A percentile compares a stretch with the other conserved stretches of the same genome.
Evolutionary conservation across 768 basidiomycete species (phyloP).

Genomic region (Calocybe gangraenosa): DNA sequence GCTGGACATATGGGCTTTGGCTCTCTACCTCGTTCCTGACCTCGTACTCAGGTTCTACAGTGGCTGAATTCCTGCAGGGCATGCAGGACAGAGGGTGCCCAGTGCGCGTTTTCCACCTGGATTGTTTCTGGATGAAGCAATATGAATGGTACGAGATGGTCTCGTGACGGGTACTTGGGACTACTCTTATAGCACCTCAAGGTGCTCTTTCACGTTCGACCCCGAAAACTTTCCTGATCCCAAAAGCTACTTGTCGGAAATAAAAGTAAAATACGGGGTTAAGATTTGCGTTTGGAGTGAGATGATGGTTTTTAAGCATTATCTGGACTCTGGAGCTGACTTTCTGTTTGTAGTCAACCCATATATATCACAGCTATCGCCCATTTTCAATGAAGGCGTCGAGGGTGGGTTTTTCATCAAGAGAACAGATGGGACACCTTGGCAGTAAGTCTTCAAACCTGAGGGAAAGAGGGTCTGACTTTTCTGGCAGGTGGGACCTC

Average conservation of each 20-base stretch:
- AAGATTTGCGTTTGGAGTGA: constrained; percentile 73
- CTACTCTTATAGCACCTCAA: constrained; percentile 20
- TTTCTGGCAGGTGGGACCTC: constrained; percentile 46
- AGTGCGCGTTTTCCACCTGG: constrained; percentile 71
- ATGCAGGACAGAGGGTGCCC: constrained; percentile 61
- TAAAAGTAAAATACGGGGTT: constrained; percentile 59
- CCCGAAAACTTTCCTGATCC: constrained; percentile 75
- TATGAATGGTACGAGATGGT: constrained; percentile 57
- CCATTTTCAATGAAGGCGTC: constrained; percentile 65
- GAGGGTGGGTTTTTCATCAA: constrained; percentile 71
- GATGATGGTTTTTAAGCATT: constrained; percentile 10
- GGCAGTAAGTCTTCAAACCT: constrained; percentile 46
- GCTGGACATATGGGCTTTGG: constrained; percentile 79
- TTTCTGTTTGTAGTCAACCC: constrained; percentile 51
- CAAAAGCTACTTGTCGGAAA: constrained; percentile 54
- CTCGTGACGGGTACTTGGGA: not conserved
- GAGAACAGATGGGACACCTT: constrained; percentile 58
- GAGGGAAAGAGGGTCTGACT: constrained; percentile 1
- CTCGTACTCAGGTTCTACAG: constrained; percentile 62
- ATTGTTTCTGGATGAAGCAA: constrained; percentile 76
- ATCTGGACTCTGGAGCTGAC: not conserved
- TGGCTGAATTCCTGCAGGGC: constrained; percentile 65
- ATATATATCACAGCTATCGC: constrained; percentile 66
- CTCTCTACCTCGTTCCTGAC: constrained; percentile 76
- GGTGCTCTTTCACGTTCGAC: constrained; percentile 76